phyloP scores from a whole-genome alignment of 73 alveolate genomes.

The Paramecium primaurelia region DNA sequence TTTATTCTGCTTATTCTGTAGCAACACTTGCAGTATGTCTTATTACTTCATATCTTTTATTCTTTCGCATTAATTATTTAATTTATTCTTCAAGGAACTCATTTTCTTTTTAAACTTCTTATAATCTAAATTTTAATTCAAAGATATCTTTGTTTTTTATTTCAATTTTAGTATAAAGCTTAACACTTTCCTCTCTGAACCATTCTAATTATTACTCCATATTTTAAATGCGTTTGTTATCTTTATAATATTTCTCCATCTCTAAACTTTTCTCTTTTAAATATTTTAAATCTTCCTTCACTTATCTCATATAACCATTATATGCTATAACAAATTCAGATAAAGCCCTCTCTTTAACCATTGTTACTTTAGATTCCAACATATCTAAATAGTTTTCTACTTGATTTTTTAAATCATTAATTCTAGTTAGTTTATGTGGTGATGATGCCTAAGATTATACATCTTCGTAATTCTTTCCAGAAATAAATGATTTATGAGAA shows the following conservation, averaged over 20 bases:
- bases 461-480: neutral
- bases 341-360: neutral
- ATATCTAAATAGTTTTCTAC: neutral
- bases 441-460: neutral
- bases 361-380: neutral
- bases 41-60: neutral
- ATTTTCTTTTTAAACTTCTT: neutral
- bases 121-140: neutral
- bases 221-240: neutral
- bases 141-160: neutral
- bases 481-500: slow-evolving; percentile 1
- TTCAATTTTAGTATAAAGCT: neutral
- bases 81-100: slow-evolving; percentile 15
- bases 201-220: slow-evolving; percentile 7
- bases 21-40: neutral
- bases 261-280: neutral
- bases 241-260: slow-evolving; percentile 25
- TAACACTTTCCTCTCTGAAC: neutral
- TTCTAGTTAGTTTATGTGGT: neutral
- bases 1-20: neutral
- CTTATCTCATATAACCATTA: slow-evolving; percentile 1
- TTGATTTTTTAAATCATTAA: neutral
- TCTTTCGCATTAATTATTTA: neutral
- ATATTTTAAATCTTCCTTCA: neutral
- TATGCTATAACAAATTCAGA: neutral